These are phyloP conservation scores for Hawksworthiomyces lignivorus DNA, from an alignment of 2,329 filamentous ascomycete species.

Conservation along the genomic window DNA sequence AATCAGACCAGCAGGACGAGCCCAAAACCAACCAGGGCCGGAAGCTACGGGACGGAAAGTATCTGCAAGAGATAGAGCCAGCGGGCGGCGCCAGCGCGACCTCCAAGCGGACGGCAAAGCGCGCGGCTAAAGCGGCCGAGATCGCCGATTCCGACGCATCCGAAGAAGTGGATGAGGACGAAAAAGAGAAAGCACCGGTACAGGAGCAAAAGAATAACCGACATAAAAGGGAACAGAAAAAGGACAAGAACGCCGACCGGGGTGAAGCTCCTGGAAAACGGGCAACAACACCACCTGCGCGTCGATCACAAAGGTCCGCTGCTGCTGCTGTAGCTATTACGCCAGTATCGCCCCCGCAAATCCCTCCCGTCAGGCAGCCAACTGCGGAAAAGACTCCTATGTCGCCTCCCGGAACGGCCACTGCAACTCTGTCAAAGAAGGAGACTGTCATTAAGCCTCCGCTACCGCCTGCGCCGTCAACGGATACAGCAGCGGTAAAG, in stretches of 20 bases:
- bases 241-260: not conserved
- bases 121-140: not conserved
- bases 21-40: no score
- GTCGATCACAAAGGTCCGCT: not conserved
- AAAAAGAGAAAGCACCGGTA: not conserved
- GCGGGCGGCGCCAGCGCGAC: not conserved
- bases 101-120: not conserved
- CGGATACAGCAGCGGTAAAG: not conserved
- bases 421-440: constrained; percentile 1
- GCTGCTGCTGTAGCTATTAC: not conserved
- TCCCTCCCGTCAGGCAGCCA: not conserved
- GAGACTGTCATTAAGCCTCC: constrained; percentile 6
- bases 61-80: no score
- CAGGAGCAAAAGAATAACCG: not conserved
- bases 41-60: no score
- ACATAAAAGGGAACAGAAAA: not conserved
- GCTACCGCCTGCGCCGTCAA: not conserved
- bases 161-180: not conserved
- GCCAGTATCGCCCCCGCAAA: constrained; percentile 1
- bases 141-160: constrained; percentile 9
- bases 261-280: no score
- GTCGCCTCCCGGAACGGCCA: not conserved
- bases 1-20: no score
- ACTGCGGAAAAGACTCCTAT: not conserved
- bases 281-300: not conserved